Percentiles rank a stretch among this genome's conserved stretches.
Evolutionary conservation across 257 asterid species (phyloP).

Genomic region (Solanum pimpinellifolium): DNA sequence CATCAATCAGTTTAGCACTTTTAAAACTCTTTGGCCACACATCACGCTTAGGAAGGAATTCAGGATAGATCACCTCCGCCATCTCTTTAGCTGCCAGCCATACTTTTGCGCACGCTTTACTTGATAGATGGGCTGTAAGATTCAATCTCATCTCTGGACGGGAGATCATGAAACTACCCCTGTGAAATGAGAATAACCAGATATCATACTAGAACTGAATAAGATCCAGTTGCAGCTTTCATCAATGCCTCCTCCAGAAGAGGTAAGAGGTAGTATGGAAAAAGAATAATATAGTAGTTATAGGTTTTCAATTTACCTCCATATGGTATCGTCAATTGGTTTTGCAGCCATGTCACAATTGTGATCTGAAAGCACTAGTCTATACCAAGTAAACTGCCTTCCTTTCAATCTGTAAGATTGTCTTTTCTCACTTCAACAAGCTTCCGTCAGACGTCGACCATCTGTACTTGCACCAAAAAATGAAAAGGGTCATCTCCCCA

Average conservation of each 20-base stretch:
- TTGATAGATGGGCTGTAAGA: slow-evolving; percentile 9
- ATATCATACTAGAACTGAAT: neutral
- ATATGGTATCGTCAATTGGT: slow-evolving; percentile 5
- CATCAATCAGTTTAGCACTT: slow-evolving; percentile 1
- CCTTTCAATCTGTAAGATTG: neutral
- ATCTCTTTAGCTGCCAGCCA: slow-evolving; percentile 1
- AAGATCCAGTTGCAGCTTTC: neutral
- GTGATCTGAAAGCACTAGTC: neutral
- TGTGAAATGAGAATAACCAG: neutral
- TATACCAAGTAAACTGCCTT: neutral
- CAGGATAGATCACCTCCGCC: slow-evolving; percentile 1
- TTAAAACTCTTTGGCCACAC: slow-evolving; percentile 12
- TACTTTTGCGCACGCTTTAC: slow-evolving; percentile 1
- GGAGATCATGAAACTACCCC: slow-evolving; percentile 9
- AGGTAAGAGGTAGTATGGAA: neutral
- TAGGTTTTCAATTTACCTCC: neutral
- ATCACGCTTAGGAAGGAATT: slow-evolving; percentile 7
- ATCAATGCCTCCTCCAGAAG: neutral
- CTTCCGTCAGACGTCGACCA: neutral
- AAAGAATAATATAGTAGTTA: neutral
- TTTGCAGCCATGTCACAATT: slow-evolving; percentile 1
- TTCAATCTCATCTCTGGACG: neutral
- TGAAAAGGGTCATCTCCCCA: neutral
- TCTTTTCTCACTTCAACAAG: neutral
- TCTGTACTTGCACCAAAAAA: neutral